Conservation (phyloP, 2,329 filamentous ascomycete genomes). For the Colletotrichum sublineola region DNA sequence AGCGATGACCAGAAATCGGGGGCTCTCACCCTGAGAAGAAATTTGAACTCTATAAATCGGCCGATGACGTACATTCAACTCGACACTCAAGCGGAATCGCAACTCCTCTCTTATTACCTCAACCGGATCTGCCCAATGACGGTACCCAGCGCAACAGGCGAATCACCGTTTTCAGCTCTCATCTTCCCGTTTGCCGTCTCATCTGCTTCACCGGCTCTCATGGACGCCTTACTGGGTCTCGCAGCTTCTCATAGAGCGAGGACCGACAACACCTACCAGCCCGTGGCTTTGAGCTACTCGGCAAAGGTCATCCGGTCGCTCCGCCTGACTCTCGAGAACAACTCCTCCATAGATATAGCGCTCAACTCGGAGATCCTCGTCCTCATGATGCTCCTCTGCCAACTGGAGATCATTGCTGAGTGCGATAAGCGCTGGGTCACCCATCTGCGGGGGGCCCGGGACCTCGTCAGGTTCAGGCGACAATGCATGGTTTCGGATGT, state of each 20-base stretch:
- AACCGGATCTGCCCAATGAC: constrained; percentile 42
- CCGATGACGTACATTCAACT: constrained; percentile 34
- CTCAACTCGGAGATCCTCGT: constrained; percentile 40
- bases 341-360: constrained; percentile 29
- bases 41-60: constrained; percentile 14
- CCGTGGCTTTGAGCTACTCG: constrained; percentile 37
- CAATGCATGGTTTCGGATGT: constrained; percentile 38
- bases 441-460: constrained; percentile 58
- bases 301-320: constrained; percentile 41
- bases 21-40: constrained; percentile 24
- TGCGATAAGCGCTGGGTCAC: constrained; percentile 59
- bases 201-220: constrained; percentile 40
- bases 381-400: constrained; percentile 42
- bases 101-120: constrained; percentile 40
- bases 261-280: constrained; percentile 28
- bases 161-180: constrained; percentile 40
- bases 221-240: constrained; percentile 41
- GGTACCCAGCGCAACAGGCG: constrained; percentile 28
- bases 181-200: constrained; percentile 41
- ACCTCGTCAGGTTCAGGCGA: constrained; percentile 54
- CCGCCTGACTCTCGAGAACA: constrained; percentile 28
- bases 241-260: constrained; percentile 41
- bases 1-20: constrained; percentile 20
- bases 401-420: constrained; percentile 46
- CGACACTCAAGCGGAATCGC: constrained; percentile 25